These are phyloP conservation scores for Lentinula boryana DNA, from an alignment of 768 basidiomycete species.

Conservation along the genomic window DNA sequence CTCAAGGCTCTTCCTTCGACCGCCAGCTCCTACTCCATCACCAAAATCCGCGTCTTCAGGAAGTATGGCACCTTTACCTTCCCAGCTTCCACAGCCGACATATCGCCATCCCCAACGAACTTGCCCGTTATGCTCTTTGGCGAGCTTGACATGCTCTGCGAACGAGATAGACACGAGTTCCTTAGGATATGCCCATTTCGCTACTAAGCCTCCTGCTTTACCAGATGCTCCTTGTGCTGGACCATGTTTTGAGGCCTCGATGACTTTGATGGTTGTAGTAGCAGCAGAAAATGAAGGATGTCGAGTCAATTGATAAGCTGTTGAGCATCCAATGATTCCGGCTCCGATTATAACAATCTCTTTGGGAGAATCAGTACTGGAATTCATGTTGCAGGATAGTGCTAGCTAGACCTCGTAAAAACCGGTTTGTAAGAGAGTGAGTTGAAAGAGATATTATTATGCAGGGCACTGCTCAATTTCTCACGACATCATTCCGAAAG, in stretches of 20 bases:
- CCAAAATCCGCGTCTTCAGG: slow-evolving; percentile 13
- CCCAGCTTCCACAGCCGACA: slow-evolving; percentile 69
- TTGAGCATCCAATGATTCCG: slow-evolving; percentile 82
- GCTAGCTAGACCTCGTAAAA: background rate
- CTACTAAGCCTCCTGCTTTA: slow-evolving; percentile 81
- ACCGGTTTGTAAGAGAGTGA: too few relatives aligned
- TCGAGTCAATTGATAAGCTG: slow-evolving; percentile 71
- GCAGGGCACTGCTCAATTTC: too few relatives aligned
- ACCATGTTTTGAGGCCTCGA: slow-evolving; percentile 64
- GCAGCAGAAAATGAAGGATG: slow-evolving; percentile 41
- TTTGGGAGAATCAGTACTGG: slow-evolving; percentile 5
- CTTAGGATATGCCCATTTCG: slow-evolving; percentile 78
- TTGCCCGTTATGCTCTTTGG: slow-evolving; percentile 59
- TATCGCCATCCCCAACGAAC: slow-evolving; percentile 82
- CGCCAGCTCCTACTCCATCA: slow-evolving; percentile 22
- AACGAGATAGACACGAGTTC: slow-evolving; percentile 69
- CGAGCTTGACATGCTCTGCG: slow-evolving; percentile 67
- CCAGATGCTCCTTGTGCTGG: slow-evolving; percentile 79
- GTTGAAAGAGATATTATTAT: too few relatives aligned
- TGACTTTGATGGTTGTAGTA: slow-evolving; percentile 45
- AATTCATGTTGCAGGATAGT: background rate
- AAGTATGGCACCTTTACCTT: slow-evolving; percentile 46
- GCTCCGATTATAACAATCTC: slow-evolving; percentile 77
- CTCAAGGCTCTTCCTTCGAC: slow-evolving; percentile 40
- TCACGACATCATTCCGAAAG: too few relatives aligned